Evolutionary conservation across 176 grass and related monocot genomes (phyloP).

Genomic region (Areca catechu): DNA sequence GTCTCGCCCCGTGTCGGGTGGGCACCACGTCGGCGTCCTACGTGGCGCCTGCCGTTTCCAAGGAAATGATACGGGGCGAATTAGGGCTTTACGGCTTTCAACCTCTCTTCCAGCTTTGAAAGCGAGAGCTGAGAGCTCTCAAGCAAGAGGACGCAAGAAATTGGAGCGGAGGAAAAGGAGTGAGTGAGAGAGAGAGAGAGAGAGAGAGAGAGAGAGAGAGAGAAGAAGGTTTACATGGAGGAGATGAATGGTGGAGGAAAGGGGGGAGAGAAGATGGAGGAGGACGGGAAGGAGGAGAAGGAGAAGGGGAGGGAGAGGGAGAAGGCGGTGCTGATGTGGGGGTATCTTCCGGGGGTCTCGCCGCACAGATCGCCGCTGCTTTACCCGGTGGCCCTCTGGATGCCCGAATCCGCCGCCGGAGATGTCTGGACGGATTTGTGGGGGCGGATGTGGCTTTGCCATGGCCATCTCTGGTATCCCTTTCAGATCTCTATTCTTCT

Average conservation of each 20-base stretch:
- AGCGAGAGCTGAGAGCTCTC: neutral
- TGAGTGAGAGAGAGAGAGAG: neutral
- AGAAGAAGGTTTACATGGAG: neutral
- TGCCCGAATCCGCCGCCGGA: slow-evolving; percentile 41
- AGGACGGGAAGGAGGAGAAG: slow-evolving; percentile 31
- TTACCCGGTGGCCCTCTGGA: slow-evolving; percentile 50
- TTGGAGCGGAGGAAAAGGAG: neutral
- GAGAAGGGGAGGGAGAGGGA: slow-evolving; percentile 27
- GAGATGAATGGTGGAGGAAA: slow-evolving; percentile 55
- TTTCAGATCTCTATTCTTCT: slow-evolving; percentile 5
- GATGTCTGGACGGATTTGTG: slow-evolving; percentile 74
- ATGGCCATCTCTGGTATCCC: slow-evolving; percentile 81
- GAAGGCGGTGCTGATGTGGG: slow-evolving; percentile 89
- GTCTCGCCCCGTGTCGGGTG: slow-evolving; percentile 30
- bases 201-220: slow-evolving; percentile 5
- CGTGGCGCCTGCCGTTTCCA: slow-evolving; percentile 41
- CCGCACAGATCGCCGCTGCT: slow-evolving; percentile 91
- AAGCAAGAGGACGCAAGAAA: too few species aligned
- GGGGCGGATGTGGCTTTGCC: slow-evolving; percentile 92
- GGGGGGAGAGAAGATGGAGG: slow-evolving; percentile 25
- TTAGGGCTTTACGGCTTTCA: slow-evolving; percentile 20
- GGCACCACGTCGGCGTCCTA: slow-evolving; percentile 34
- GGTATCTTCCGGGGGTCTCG: slow-evolving; percentile 84
- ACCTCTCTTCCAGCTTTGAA: slow-evolving; percentile 22
- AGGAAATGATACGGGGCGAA: slow-evolving; percentile 63